A percentile compares a stretch with the other conserved stretches of the same genome.
Conservation (phyloP, 108 stramenopile species). For the Aureococcus anophagefferens region DNA sequence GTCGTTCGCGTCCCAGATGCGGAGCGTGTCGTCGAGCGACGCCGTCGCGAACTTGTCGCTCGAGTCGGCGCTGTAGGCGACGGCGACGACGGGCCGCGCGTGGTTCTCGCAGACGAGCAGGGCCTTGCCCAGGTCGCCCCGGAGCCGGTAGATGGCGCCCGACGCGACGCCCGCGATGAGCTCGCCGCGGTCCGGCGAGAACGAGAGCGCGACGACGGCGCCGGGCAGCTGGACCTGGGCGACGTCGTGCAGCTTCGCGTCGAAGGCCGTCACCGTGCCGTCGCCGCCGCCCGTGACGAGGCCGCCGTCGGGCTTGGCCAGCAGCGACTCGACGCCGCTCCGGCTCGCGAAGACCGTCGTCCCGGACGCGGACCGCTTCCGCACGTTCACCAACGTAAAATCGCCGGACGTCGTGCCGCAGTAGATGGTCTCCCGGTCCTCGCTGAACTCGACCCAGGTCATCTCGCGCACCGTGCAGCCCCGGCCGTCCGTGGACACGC, state of each 20-base stretch:
- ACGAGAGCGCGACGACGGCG: slow-evolving; percentile 34
- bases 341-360: slow-evolving; percentile 8
- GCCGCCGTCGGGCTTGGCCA: slow-evolving; percentile 18
- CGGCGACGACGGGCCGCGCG: slow-evolving; percentile 17
- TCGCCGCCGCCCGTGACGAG: slow-evolving; percentile 34
- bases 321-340: slow-evolving; percentile 18
- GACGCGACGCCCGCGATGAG: slow-evolving; percentile 4
- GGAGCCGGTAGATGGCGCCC: slow-evolving; percentile 9
- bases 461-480: slow-evolving; percentile 32
- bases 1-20: slow-evolving; percentile 40
- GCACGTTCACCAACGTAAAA: slow-evolving; percentile 23
- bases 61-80: slow-evolving; percentile 23
- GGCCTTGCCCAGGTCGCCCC: slow-evolving; percentile 9
- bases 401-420: slow-evolving; percentile 44
- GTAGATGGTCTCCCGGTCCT: slow-evolving; percentile 30
- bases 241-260: slow-evolving; percentile 10
- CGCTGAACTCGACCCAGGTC: slow-evolving; percentile 22
- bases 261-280: slow-evolving; percentile 41
- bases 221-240: slow-evolving; percentile 29
- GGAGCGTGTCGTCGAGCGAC: slow-evolving; percentile 35
- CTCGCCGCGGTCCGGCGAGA: slow-evolving; percentile 35
- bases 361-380: neutral
- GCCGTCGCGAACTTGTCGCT: slow-evolving; percentile 42
- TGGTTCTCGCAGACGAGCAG: slow-evolving; percentile 36
- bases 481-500: slow-evolving; percentile 25